Percentiles rank a stretch among this genome's conserved stretches.
Evolutionary conservation across 192 early-diverging fungal genomes (phyloP).

Genomic region (Dissophora globulifera): DNA sequence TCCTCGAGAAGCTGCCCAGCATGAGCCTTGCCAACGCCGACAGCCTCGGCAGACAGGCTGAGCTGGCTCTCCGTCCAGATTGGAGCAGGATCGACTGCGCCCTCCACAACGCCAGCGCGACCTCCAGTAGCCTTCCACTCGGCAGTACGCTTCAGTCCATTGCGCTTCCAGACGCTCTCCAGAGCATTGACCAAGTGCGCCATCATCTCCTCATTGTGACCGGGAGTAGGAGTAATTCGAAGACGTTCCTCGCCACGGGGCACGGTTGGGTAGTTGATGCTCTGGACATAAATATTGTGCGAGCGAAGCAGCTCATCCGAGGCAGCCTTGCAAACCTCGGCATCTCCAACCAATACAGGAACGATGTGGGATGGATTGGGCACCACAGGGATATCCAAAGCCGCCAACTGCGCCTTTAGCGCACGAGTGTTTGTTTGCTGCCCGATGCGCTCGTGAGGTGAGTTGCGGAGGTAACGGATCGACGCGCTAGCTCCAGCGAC

Average conservation of each 20-base stretch:
- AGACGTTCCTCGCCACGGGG: conserved; percentile 94
- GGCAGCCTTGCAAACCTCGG: conserved; percentile 91
- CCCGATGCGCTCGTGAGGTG: conserved; percentile 84
- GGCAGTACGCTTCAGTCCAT: conserved; percentile 82
- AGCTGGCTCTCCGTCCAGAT: conserved; percentile 71
- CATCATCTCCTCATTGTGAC: conserved; percentile 86
- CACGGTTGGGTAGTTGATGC: conserved; percentile 99
- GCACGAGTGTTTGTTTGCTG: conserved; percentile 94
- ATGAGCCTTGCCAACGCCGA: conserved; percentile 6
- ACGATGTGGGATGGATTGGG: conserved; percentile 99
- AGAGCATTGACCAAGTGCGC: conserved; percentile 85
- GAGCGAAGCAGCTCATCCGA: conserved; percentile 92
- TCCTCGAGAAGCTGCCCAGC: neutral
- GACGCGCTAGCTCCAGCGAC: conserved; percentile 92
- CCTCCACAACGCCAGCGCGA: conserved; percentile 86
- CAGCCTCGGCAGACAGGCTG: conserved; percentile 17
- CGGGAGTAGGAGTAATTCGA: conserved; percentile 97
- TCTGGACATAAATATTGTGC: conserved; percentile 97
- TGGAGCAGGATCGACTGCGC: conserved; percentile 57
- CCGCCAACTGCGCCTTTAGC: conserved; percentile 84
- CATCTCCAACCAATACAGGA: conserved; percentile 97
- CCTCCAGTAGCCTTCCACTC: conserved; percentile 92
- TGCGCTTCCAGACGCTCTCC: conserved; percentile 86
- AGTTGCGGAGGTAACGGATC: conserved; percentile 90
- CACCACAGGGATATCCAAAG: conserved; percentile 92